Base-by-base conservation (phyloP, 2,329 filamentous ascomycete genomes). In the Botrytis galanthina region DNA sequence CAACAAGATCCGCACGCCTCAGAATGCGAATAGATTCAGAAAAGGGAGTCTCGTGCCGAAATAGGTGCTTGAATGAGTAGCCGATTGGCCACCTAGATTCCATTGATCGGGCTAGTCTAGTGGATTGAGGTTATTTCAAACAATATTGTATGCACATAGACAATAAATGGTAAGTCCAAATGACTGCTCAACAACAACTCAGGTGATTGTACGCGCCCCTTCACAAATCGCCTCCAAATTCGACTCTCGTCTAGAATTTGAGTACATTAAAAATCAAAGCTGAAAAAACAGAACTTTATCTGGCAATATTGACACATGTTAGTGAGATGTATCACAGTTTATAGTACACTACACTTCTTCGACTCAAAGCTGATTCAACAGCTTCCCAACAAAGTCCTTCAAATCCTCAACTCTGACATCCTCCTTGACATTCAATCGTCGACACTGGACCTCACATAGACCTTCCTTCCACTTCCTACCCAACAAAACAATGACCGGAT, bases 401-500 rank as follows among this genome's bases (percentile, higher is more conserved):
- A 81, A 59, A 22, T 77, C 72, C 18, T 68, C 67, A 61, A 80
- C 48, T 7, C 72, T 64, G 9, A 81, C 69, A 39, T 81, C 73
- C 62, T 77, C 67, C 20, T 66, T 72, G 29, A 78, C 62, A 5
- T 76, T 62, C 60, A 81, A 64, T 42, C 79, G 76, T 63, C 80
- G 75, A 75, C 81, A 81, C 68, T 81, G 80, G 20, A 82, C 76
- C 70, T 81, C 80, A 70, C 78, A 80, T 29, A 77, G 66, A 54
- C 72, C 74, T 20, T 79, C 76, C 29, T 74, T 84, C 91, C 92
- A 97, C 5, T 84, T 85, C 75, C 88, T 91, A 0, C 95, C 95
- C 46, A 98, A 82, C 2, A 98, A 86, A 20, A 98, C 85, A 14
- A 95, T 86, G 20, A 98, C 86, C 0, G 95, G 95, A 81, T 97